Evolutionary conservation across 2,329 filamentous ascomycete species (phyloP), one percentile per base, ranked within the genome.

Genomic region (Huntiella omanensis): DNA sequence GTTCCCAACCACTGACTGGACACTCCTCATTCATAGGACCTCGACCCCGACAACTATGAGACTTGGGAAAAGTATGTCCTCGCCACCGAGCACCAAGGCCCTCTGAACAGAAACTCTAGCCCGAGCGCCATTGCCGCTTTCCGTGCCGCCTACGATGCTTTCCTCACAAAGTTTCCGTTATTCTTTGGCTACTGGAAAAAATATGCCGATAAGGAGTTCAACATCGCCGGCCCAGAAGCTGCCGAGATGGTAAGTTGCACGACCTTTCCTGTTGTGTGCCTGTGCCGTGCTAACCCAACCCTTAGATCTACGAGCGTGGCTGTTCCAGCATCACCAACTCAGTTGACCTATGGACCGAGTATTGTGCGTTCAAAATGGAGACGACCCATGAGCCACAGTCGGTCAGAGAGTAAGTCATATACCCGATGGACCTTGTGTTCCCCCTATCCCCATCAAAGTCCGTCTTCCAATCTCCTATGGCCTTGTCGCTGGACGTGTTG

Each of bases 181-280:
- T 75, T 96, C 35, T 98, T 96, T 57, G 91, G 88, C 45, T 98
- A 96, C 67, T 98, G 91, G 91, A 96, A 96, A 68, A 96, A 95
- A 61, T 98, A 96, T 70, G 91, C 91, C 57, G 88, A 96, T 57
- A 71, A 93, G 52, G 91, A 98, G 59, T 98, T 98, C 65, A 86
- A 86, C 43, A 94, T 98, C 53, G 86, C 86, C 4, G 91, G 91
- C 13, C 92, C 91, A 4, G 91, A 98, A 67, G 88, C 88, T 38
- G 91, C 91, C 46, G 91, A 96, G 62, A 92, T 95, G 82, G 86
- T 94, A 62, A 33, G 51, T 33, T 16, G 32, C 5, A 11, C 12
- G 33, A 13, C n/a, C 16, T 32, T 19, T 17, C 7, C 22, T 17
- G 16, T 28, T 28, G 22, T 28, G 22, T 16, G 10, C 19, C 32